Evolutionary conservation across 2,329 filamentous ascomycete genomes (phyloP).

Genomic region (Ceratocystis cubensis): DNA sequence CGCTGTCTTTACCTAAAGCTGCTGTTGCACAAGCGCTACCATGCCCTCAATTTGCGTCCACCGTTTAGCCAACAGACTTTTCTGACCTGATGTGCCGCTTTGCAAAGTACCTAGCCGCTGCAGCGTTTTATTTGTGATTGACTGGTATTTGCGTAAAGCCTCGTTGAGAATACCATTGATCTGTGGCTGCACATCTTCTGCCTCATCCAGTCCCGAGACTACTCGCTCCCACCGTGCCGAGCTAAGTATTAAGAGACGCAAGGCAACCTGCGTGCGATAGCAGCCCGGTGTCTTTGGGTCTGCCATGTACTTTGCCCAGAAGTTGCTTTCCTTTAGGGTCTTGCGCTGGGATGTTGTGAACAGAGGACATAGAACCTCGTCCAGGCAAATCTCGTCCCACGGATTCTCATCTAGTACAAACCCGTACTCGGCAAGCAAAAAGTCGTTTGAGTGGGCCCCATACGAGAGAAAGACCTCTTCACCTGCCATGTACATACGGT

Average conservation of each 20-base stretch:
- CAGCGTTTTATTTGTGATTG: conserved; percentile 27
- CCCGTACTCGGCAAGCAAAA: conserved; percentile 56
- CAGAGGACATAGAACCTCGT: conserved; percentile 35
- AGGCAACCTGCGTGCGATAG: conserved; percentile 43
- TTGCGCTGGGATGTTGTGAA: conserved; percentile 29
- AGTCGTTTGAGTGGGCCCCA: conserved; percentile 58
- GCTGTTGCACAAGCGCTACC: conserved; percentile 7
- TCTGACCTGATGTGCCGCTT: conserved; percentile 28
- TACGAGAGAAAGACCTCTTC: conserved; percentile 60
- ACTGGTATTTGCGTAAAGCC: conserved; percentile 31
- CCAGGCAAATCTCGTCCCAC: conserved; percentile 41
- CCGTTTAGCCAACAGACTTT: conserved; percentile 27
- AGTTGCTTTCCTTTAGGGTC: conserved; percentile 35
- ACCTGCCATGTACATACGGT: conserved; percentile 38
- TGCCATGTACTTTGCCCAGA: conserved; percentile 40
- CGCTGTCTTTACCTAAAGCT: neutral
- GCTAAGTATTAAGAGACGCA: conserved; percentile 31
- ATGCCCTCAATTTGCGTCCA: conserved; percentile 34
- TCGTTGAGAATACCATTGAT: conserved; percentile 30
- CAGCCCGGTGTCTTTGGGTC: conserved; percentile 38
- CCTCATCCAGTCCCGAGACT: conserved; percentile 36
- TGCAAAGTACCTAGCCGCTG: conserved; percentile 27
- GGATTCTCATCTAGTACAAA: conserved; percentile 38
- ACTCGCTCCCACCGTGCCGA: conserved; percentile 35
- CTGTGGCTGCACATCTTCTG: conserved; percentile 30